A percentile compares a stretch with the other conserved stretches of the same genome.
These are phyloP conservation scores for Urochloa ruziziensis DNA, from an alignment of 176 grass and related monocot species.

Conservation along the genomic window DNA sequence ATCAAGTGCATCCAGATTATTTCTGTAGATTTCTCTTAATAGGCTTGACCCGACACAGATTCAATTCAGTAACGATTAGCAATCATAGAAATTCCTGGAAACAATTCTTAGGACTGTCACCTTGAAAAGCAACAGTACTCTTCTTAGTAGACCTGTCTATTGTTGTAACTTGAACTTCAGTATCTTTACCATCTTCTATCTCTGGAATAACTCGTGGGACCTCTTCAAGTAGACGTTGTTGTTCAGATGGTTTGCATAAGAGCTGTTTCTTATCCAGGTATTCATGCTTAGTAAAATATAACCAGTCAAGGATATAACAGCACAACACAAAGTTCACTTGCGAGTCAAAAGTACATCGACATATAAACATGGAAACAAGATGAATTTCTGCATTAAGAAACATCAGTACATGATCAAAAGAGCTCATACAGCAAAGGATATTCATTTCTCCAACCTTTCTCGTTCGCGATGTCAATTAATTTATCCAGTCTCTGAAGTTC, in stretches of 20 bases:
- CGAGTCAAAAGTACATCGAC: background rate
- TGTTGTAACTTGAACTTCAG: slow-evolving; percentile 24
- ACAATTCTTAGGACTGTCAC: slow-evolving; percentile 4
- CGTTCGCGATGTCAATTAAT: slow-evolving; percentile 64
- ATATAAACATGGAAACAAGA: slow-evolving; percentile 19
- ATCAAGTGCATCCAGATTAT: background rate
- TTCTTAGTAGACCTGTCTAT: slow-evolving; percentile 33
- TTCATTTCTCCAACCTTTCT: slow-evolving; percentile 80
- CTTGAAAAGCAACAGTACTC: slow-evolving; percentile 30
- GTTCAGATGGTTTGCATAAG: slow-evolving; percentile 55
- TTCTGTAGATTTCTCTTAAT: slow-evolving; percentile 1
- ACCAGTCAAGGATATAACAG: slow-evolving; percentile 72
- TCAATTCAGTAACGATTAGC: background rate
- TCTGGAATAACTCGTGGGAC: slow-evolving; percentile 71
- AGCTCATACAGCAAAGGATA: slow-evolving; percentile 68
- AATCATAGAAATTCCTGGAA: background rate
- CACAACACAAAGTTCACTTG: slow-evolving; percentile 14
- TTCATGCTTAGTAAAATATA: slow-evolving; percentile 48
- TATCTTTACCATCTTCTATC: slow-evolving; percentile 46
- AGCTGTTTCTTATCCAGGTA: slow-evolving; percentile 63
- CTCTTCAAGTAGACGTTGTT: slow-evolving; percentile 68
- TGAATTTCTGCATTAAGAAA: background rate
- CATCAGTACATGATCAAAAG: slow-evolving; percentile 28
- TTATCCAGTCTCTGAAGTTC: slow-evolving; percentile 65
- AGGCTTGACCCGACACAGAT: background rate